phyloP scores from a whole-genome alignment of 2,329 filamentous ascomycete species.

The Ophiosphaerella herpotricha region DNA sequence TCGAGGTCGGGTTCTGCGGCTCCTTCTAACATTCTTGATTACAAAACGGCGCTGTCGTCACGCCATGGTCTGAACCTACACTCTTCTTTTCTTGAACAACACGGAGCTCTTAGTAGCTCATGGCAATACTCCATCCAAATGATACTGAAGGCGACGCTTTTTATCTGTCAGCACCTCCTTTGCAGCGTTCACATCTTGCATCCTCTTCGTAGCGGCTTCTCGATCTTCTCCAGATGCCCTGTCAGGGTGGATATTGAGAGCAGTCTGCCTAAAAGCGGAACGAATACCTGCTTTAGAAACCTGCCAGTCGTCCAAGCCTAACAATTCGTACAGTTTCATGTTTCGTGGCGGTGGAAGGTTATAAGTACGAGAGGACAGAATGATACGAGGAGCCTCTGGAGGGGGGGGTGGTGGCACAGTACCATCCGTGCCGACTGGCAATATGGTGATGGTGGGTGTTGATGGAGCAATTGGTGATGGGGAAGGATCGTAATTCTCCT shows the following conservation, averaged over 20 bases:
- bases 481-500: constrained; percentile 21
- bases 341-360: constrained; percentile 8
- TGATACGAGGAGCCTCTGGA: background rate
- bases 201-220: constrained; percentile 18
- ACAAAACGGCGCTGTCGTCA: too few species aligned
- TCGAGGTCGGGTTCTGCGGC: too few species aligned
- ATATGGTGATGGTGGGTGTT: background rate
- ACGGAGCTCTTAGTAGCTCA: constrained; percentile 6
- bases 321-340: constrained; percentile 21
- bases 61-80: too few species aligned
- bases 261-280: constrained; percentile 20
- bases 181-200: constrained; percentile 33
- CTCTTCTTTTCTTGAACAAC: background rate
- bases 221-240: constrained; percentile 14
- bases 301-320: constrained; percentile 19
- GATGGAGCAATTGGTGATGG: constrained; percentile 4
- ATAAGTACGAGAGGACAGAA: background rate
- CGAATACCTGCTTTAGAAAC: constrained; percentile 16
- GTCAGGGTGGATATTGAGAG: constrained; percentile 27
- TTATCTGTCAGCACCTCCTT: constrained; percentile 27
- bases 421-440: constrained; percentile 1
- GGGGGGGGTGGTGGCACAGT: background rate
- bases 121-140: constrained; percentile 12
- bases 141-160: constrained; percentile 12
- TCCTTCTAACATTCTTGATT: too few species aligned